Conservation (phyloP, 2,329 filamentous ascomycete genomes). For the Zymoseptoria ardabiliae region DNA sequence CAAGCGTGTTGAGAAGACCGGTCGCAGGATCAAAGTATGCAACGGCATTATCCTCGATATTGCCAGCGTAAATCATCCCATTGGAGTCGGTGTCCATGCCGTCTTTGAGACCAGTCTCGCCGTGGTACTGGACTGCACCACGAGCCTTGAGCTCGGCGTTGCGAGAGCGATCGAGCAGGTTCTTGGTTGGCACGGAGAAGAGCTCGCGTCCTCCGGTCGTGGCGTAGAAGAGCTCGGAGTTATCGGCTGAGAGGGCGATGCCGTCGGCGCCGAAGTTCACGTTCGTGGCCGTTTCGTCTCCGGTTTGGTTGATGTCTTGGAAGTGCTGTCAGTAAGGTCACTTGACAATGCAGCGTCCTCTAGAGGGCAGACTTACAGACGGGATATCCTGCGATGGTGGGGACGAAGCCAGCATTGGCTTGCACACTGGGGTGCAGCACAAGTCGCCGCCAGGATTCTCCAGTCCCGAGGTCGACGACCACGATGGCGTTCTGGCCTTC, state of each 20-base stretch:
- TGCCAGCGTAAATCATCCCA: constrained; percentile 43
- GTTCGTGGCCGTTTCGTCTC: constrained; percentile 19
- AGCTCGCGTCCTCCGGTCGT: constrained; percentile 39
- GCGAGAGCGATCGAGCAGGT: constrained; percentile 34
- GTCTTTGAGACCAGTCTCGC: constrained; percentile 45
- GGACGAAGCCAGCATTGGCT: not conserved
- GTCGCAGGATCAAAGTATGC: constrained; percentile 41
- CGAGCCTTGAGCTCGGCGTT: constrained; percentile 40
- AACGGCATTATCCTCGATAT: constrained; percentile 45
- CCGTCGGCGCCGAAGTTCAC: constrained; percentile 44
- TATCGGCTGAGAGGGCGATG: constrained; percentile 44
- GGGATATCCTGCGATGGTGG: not conserved
- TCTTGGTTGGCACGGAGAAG: constrained; percentile 39
- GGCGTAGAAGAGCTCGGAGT: constrained; percentile 42
- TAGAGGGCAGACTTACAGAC: not conserved
- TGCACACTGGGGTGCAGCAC: constrained; percentile 29
- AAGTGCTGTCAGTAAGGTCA: not conserved
- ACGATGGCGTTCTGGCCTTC: constrained; percentile 46
- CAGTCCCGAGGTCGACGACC: constrained; percentile 44
- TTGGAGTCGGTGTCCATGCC: constrained; percentile 48
- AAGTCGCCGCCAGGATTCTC: constrained; percentile 45
- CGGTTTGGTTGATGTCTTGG: not conserved
- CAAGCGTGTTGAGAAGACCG: constrained; percentile 37
- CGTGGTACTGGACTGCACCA: constrained; percentile 36
- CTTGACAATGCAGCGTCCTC: not conserved